Conservation (phyloP, 331 rosid genomes). For the Arachis monticola region DNA sequence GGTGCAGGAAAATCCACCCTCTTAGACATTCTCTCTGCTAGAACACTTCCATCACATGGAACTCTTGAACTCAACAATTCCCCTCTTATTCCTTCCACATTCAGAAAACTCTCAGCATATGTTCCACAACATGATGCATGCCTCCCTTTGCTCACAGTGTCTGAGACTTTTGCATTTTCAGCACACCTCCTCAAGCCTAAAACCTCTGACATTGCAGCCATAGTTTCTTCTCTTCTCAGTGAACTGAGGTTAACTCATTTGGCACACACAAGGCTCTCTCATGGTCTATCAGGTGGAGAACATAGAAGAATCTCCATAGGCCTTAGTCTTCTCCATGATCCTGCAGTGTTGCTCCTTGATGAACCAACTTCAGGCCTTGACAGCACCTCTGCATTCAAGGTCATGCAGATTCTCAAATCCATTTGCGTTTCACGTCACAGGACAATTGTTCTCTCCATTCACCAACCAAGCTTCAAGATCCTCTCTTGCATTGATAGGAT, state of each 20-base stretch:
- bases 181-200: slow-evolving; percentile 74
- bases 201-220: slow-evolving; percentile 38
- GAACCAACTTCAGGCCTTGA: slow-evolving; percentile 97
- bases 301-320: slow-evolving; percentile 84
- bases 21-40: slow-evolving; percentile 81
- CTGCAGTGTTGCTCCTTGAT: slow-evolving; percentile 75
- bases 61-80: slow-evolving; percentile 68
- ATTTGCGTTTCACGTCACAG: slow-evolving; percentile 64
- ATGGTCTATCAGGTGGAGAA: slow-evolving; percentile 83
- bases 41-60: slow-evolving; percentile 67
- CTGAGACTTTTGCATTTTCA: slow-evolving; percentile 78
- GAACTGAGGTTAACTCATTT: slow-evolving; percentile 68
- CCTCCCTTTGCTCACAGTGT: slow-evolving; percentile 80
- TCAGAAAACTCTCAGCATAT: slow-evolving; percentile 88
- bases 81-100: slow-evolving; percentile 69
- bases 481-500: slow-evolving; percentile 71
- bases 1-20: slow-evolving; percentile 97
- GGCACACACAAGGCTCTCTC: slow-evolving; percentile 62
- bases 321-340: slow-evolving; percentile 85
- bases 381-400: slow-evolving; percentile 76
- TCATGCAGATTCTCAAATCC: slow-evolving; percentile 75
- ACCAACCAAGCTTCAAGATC: slow-evolving; percentile 89
- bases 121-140: slow-evolving; percentile 92
- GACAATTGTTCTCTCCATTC: slow-evolving; percentile 82
- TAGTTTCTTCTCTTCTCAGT: slow-evolving; percentile 62